phyloP scores from a whole-genome alignment of 2,329 filamentous ascomycete species.

The Colletotrichum viniferum region DNA sequence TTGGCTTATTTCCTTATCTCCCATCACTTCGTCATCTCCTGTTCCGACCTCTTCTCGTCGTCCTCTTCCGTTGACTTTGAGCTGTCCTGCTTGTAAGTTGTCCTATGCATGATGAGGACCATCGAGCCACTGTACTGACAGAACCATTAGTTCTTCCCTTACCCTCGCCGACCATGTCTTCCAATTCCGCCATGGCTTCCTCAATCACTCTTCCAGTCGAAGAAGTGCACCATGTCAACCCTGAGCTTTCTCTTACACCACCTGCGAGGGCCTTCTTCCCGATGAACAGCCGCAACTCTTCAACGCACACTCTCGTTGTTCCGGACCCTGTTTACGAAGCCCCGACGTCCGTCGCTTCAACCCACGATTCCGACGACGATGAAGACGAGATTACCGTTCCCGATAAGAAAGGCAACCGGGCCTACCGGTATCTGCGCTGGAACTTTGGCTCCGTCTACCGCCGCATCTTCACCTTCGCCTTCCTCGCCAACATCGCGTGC shows the following conservation, averaged over 20 bases:
- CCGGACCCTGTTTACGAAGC: background rate
- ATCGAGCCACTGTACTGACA: background rate
- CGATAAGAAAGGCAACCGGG: slow-evolving; percentile 41
- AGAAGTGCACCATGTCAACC: background rate
- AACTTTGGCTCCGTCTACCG: slow-evolving; percentile 59
- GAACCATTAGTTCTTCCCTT: background rate
- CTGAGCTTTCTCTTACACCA: background rate
- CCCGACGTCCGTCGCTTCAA: background rate
- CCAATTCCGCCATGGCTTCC: background rate
- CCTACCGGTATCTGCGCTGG: slow-evolving; percentile 43
- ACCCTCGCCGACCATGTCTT: background rate
- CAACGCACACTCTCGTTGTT: slow-evolving; percentile 6
- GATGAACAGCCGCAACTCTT: background rate
- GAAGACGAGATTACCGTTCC: slow-evolving; percentile 36
- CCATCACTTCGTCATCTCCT: background rate
- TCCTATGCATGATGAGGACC: background rate
- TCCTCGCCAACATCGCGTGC: slow-evolving; percentile 54
- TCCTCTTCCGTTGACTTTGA: background rate
- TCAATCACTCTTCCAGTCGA: slow-evolving; percentile 5
- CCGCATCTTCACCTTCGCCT: slow-evolving; percentile 58
- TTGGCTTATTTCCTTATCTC: background rate
- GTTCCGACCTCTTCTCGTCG: background rate
- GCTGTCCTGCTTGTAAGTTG: background rate
- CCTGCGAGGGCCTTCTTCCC: background rate
- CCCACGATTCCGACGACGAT: slow-evolving; percentile 6